A percentile compares a stretch with the other conserved stretches of the same genome.
phyloP scores from a whole-genome alignment of 23 red algal genomes.

The Cyanidioschyzon merolae region DNA sequence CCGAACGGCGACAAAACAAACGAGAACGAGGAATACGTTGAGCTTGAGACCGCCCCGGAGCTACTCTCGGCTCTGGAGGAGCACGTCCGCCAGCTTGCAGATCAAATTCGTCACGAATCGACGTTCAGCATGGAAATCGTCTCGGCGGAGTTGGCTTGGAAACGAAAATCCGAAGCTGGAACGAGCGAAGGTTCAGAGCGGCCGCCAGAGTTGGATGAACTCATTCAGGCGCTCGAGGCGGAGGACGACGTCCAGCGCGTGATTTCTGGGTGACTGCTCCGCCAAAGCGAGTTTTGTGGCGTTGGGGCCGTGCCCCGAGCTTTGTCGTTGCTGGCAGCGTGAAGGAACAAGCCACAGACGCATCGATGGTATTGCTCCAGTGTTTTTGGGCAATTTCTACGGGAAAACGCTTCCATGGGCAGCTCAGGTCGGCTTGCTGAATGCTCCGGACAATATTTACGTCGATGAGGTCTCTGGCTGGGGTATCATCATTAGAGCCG shows the following conservation, averaged over 20 bases:
- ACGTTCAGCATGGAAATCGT: neutral
- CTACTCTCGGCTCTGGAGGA: neutral
- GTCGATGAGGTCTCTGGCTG: too few relatives aligned
- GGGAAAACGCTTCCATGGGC: too few relatives aligned
- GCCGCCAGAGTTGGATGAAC: neutral
- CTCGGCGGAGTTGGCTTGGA: neutral
- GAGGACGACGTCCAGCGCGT: constrained; percentile 15
- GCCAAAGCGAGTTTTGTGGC: too few relatives aligned
- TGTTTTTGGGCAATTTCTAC: too few relatives aligned
- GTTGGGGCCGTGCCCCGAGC: too few relatives aligned
- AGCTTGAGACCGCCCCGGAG: neutral
- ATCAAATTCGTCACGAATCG: neutral
- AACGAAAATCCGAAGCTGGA: neutral
- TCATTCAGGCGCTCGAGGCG: constrained; percentile 7
- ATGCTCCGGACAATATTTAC: too few relatives aligned
- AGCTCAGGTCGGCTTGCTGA: too few relatives aligned
- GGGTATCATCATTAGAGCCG: too few relatives aligned
- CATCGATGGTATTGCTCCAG: too few relatives aligned
- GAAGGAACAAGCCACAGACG: too few relatives aligned
- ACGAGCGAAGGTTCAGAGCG: neutral
- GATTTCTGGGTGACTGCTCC: neutral
- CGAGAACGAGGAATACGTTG: neutral
- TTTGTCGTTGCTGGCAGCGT: too few relatives aligned
- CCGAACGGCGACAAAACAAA: neutral
- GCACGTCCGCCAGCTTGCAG: neutral